Percentiles rank a stretch among this genome's conserved stretches.
Conservation (phyloP, 78 protist genomes). For the Paratrimastix pyriformis region DNA sequence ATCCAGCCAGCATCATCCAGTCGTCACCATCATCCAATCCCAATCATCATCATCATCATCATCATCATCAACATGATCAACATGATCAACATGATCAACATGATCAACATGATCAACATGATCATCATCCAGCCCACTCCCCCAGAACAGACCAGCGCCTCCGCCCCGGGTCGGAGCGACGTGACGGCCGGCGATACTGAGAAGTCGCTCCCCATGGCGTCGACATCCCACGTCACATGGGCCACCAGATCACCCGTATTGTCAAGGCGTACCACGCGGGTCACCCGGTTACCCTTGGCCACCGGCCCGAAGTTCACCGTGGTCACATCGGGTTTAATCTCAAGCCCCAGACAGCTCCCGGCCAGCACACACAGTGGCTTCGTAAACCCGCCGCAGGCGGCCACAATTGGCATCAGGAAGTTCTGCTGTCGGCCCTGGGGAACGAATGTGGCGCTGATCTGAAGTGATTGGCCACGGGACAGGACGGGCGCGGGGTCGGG, state of each 20-base stretch:
- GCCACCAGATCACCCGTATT: conserved; percentile 63
- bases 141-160: no score
- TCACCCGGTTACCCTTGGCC: conserved; percentile 14
- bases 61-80: no score
- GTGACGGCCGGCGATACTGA: conserved; percentile 41
- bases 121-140: no score
- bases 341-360: conserved; percentile 55
- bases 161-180: conserved; percentile 40
- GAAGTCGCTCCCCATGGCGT: conserved; percentile 17
- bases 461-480: background rate
- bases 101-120: no score
- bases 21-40: no score
- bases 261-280: conserved; percentile 25
- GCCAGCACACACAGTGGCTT: conserved; percentile 28
- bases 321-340: conserved; percentile 39
- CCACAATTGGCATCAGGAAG: conserved; percentile 18
- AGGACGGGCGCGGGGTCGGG: no score
- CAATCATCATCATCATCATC: no score
- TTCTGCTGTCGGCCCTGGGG: conserved; percentile 26
- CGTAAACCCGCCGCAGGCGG: conserved; percentile 3
- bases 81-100: no score
- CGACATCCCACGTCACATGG: conserved; percentile 24
- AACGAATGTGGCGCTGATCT: conserved; percentile 17
- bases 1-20: no score
- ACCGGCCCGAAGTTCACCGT: conserved; percentile 49